A percentile compares a stretch with the other conserved stretches of the same genome.
phyloP scores from a whole-genome alignment of 805 yeast genomes.

The Cyberlindnera nakhonratchasimensis region DNA sequence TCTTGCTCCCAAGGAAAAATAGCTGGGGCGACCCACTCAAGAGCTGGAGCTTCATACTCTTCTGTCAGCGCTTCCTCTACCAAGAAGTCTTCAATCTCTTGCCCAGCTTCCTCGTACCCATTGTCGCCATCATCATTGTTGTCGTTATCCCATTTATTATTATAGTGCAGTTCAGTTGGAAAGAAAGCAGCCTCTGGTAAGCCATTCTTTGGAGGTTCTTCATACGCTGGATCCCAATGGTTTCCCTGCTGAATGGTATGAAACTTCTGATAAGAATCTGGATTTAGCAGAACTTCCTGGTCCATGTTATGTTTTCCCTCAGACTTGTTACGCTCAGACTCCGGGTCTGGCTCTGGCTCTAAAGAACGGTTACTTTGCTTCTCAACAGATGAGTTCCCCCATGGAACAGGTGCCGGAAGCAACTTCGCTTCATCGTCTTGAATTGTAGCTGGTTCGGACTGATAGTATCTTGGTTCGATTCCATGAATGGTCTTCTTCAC shows the following conservation, averaged over 20 bases:
- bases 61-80: slow-evolving; percentile 5
- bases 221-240: slow-evolving; percentile 43
- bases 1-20: slow-evolving; percentile 33
- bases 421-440: slow-evolving; percentile 1
- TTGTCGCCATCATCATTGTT: neutral
- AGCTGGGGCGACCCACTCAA: slow-evolving; percentile 21
- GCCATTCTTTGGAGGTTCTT: slow-evolving; percentile 39
- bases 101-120: slow-evolving; percentile 1
- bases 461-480: slow-evolving; percentile 23
- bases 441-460: slow-evolving; percentile 1
- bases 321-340: too few relatives aligned
- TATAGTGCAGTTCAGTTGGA: slow-evolving; percentile 19
- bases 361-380: neutral
- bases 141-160: slow-evolving; percentile 21
- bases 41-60: slow-evolving; percentile 2
- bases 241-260: slow-evolving; percentile 16
- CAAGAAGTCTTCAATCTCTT: neutral
- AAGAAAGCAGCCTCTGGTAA: slow-evolving; percentile 28
- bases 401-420: neutral
- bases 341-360: too few relatives aligned
- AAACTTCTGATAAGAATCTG: slow-evolving; percentile 23
- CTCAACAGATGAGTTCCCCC: neutral
- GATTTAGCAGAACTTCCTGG: slow-evolving; percentile 18
- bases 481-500: slow-evolving; percentile 24
- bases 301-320: slow-evolving; percentile 6